Evolutionary conservation across 768 basidiomycete genomes (phyloP), one percentile per base, ranked within the genome.

Genomic region (Trametes elegans): DNA sequence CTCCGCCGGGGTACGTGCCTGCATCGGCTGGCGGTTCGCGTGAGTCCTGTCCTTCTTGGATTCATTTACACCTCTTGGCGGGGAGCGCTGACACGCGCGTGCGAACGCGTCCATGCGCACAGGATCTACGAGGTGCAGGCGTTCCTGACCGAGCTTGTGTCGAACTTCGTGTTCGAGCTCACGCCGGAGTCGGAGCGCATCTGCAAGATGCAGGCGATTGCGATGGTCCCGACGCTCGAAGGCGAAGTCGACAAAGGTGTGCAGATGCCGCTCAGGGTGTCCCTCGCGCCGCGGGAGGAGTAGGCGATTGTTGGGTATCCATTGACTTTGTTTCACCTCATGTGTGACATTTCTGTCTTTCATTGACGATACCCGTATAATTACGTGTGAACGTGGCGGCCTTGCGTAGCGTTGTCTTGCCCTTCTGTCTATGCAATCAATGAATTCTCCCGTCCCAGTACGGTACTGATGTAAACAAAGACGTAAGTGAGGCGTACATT

Each of bases 111-210:
- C 5, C 5, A n/a, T 49, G 35, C 21, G 2, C 16, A 31, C 43
- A 66, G 65, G 36, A 41, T 66, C 5, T 59, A 66, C 56, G 82
- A 87, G 64, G 63, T 84, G 14, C 84, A 85, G 58, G 73, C 77
- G 0, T 83, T 87, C 66, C 62, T 85, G n/a, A 74, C 79, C 21
- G 82, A 83, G 61, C 70, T 82, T 19, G 53, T 85, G 35, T 66
- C 73, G 29, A 73, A 78, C 59, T 82, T 85, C 60, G 78, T 84
- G 58, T 80, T 85, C 57, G 56, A 62, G 36, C 62, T 65, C 51
- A 71, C 71, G 16, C 66, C 70, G 4, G 64, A 61, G 19, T 53
- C 62, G 19, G 60, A 66, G 36, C 63, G 50, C 31, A 53, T 77
- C 31, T 47, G 64, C 13, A 64, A 71, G 19, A 68, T 68, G 32